Evolutionary conservation across 2,329 filamentous ascomycete genomes (phyloP), one percentile per base, ranked within the genome.

Genomic region (Alternaria consortialis): DNA sequence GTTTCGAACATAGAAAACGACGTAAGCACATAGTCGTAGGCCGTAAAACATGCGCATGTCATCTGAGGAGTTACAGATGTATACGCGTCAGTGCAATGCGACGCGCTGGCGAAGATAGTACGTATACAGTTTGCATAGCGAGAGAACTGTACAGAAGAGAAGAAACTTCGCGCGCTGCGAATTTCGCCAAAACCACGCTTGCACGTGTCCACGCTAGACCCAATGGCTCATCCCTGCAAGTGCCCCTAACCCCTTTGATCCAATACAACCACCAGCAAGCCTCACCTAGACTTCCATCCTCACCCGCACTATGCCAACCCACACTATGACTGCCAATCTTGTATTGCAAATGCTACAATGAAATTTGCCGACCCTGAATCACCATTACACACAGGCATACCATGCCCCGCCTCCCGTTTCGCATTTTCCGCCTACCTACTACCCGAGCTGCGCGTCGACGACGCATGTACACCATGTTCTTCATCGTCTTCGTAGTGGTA

Each of bases 401-500:
- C 42, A 77, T 77, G 74, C 68, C 67, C 53, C 74, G 70, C 60
- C 68, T 63, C 13, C 46, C 66, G 48, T 73, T 69, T 56, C 70
- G 66, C 61, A 66, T 79, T 56, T 76, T 71, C 60, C 77, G 76
- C 64, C 72, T 77, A n/a, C 78, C 77, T 17, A 74, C 75, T 72
- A 70, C 36, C 34, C 73, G 74, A 54, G 76, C 77, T 48, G 76
- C 77, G 11, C 77, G 79, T 29, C 77, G 80, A 57, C 73, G 66
- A 27, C 70, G 79, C 47, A 50, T 80, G n/a, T 57, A 73, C 46
- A 77, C 77, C 51, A 78, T 81, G 77, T 53, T 81, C 46, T 48
- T 74, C 40, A 64, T 74, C 27, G 23, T 78, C 12, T 25, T 63
- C 25, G 61, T 74, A 17, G 29, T 76, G 7, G 62, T 71, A 52